Evolutionary conservation across 2,329 filamentous ascomycete species (phyloP), one percentile per base, ranked within the genome.

Genomic region (Exophiala calicioides): DNA sequence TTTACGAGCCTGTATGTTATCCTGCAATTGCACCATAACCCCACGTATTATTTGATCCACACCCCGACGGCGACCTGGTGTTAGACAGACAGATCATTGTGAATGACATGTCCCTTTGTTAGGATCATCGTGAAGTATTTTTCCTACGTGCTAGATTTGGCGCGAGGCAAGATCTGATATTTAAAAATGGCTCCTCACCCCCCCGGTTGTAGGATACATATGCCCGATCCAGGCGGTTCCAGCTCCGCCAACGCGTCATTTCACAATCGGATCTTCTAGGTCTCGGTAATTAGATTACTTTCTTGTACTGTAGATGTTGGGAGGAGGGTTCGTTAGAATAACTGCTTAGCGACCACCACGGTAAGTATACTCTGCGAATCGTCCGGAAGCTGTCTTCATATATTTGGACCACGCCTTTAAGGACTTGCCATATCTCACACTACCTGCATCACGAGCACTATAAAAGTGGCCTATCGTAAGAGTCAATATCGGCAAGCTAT

Each of bases 261-360:
- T 58, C 37, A 63, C 44, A 43, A 63, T 57, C 29, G 58, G 60
- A 40, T 60, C 58, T 44, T 63, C 60, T 15, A 62, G 52, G 8
- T 46, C 36, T 38, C 61, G 59, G 46, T 59, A 62, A 37, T 54
- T 62, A 23, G 58, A 55, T 24, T 32, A 21, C 8, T 56, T 52
- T 37, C 45, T 58, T 10, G 54, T 56, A 27, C 62, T 53, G 47
- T 59, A 62, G 46, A 45, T 58, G 12, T 56, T 26, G 27, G 60
- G 60, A 31, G 59, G 60, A 15, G 58, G 59, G 16, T 55, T 59
- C 21, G 57, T 53, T 33, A 63, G 44, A 15, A 63, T 55, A 13
- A 48, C 59, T 19, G 60, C 58, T 24, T 41, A 42, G 44, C 48
- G 46, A 29, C 53, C 49, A 57, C 60, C 21, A 62, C 46, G 47